Base-by-base conservation (phyloP, 441 rosid genomes). In the Capsella rubella region DNA sequence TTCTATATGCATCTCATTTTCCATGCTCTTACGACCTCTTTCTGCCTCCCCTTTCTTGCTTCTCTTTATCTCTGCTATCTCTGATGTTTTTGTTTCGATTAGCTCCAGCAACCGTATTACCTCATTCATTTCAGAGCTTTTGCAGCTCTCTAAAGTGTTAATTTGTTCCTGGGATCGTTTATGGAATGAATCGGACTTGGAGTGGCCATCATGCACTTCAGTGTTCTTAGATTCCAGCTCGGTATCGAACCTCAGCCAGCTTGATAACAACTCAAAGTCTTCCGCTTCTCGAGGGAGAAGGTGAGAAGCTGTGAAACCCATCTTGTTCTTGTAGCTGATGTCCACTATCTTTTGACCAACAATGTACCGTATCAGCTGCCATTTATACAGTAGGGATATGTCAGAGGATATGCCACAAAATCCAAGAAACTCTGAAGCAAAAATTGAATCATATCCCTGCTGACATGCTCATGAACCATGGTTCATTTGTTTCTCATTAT, bases 1-100 rank as follows among this genome's bases (percentile, higher is more conserved):
- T 81, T 85, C 88, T 16, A 82, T 45, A 55, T 80, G 78, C 82
- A 85, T 84, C 46, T 80, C 71, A 3, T 82, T 66, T 16, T 79
- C 80, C 43, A 60, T 59, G 49, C 21, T 59, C 40, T 11, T 0
- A 51, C 62, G 47, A 32, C 37, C 68, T 59, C 13, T 67, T 50
- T n/a, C 40, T 4, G 4, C 72, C 3, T 12, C 16, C 2, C 3
- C 0, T 37, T 58, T 3, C 21, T 50, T 50, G 4, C 10, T 1
- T 14, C 0, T n/a, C 28, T 58, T 49, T 74, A 1, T 39, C 54
- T 49, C 6, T 73, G 45, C 67, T 2, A 39, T 56, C 45, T 57
- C 35, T 66, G 54, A 35, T 47, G 66, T 74, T 45, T 40, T 66
- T 18, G 0, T 1, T 57, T 0, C 54, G 35, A 74, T 74, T 1